Percentiles rank a stretch among this genome's conserved stretches.
These are phyloP conservation scores for Durio zibethinus DNA, from an alignment of 345 rosid species.

Conservation along the genomic window DNA sequence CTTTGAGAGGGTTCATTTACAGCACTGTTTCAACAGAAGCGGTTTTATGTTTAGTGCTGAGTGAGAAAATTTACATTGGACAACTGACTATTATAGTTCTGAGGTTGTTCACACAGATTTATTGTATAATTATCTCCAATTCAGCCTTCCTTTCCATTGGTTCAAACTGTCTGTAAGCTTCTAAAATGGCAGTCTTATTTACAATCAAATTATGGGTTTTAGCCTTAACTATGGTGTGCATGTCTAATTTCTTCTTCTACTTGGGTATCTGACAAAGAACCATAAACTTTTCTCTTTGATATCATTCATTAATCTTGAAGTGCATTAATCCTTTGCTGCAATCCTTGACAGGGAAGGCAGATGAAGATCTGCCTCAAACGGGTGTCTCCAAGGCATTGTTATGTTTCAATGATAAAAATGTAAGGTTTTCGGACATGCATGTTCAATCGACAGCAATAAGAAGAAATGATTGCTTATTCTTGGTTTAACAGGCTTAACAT, in stretches of 20 bases:
- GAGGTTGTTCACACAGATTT: neutral
- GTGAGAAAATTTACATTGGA: neutral
- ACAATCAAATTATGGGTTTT: constrained; percentile 27
- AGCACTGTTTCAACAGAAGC: neutral
- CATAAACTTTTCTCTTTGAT: neutral
- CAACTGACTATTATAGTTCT: neutral
- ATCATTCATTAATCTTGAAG: neutral
- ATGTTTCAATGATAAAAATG: constrained; percentile 69
- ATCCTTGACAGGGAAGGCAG: constrained; percentile 38
- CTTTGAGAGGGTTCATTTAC: neutral
- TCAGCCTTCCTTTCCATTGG: constrained; percentile 15
- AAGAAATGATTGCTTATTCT: neutral
- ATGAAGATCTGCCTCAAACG: constrained; percentile 30
- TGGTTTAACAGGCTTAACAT: neutral
- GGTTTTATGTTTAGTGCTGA: neutral
- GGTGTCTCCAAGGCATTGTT: constrained; percentile 61
- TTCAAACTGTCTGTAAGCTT: constrained; percentile 15
- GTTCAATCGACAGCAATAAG: neutral
- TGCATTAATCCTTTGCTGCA: neutral
- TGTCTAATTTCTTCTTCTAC: constrained; percentile 33
- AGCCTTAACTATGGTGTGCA: constrained; percentile 21
- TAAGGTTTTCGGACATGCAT: constrained; percentile 19
- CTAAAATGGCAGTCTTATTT: constrained; percentile 42
- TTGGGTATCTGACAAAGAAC: constrained; percentile 25
- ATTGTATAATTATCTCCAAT: constrained; percentile 24